Percentiles rank a stretch among this genome's conserved stretches.
These are phyloP conservation scores for Ogataea methanolica DNA, from an alignment of 805 yeast genomes.

Conservation along the genomic window DNA sequence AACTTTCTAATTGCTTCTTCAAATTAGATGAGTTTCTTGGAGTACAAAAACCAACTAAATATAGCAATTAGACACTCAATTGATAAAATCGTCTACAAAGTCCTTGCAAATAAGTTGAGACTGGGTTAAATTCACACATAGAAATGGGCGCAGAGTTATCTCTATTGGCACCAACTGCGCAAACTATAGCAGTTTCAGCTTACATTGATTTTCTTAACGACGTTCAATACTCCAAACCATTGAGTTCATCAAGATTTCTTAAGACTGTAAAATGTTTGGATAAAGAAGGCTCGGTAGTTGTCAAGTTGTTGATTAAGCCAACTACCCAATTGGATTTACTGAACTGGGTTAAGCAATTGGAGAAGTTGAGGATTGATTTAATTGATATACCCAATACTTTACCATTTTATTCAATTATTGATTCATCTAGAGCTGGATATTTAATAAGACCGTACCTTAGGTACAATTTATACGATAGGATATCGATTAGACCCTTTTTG, in stretches of 20 bases:
- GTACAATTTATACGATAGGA: constrained; percentile 80
- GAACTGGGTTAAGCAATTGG: constrained; percentile 25
- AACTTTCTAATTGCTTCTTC: no score
- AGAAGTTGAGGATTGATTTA: constrained; percentile 36
- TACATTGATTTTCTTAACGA: constrained; percentile 77
- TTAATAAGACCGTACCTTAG: constrained; percentile 76
- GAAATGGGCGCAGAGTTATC: constrained; percentile 89
- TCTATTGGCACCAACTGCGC: constrained; percentile 81
- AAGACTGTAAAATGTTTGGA: constrained; percentile 83
- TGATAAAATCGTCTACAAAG: no score
- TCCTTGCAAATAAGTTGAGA: no score
- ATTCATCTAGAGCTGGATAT: constrained; percentile 90
- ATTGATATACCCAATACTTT: constrained; percentile 55
- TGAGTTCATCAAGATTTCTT: constrained; percentile 79
- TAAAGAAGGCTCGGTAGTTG: constrained; percentile 64
- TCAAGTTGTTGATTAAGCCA: constrained; percentile 82
- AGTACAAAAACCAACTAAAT: no score
- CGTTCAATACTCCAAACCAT: constrained; percentile 67
- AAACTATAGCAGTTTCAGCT: constrained; percentile 87
- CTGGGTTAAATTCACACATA: constrained; percentile 1
- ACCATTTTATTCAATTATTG: constrained; percentile 70
- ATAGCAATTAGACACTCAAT: no score
- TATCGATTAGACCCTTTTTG: constrained; percentile 82
- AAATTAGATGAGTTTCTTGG: no score
- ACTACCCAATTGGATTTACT: constrained; percentile 32